Percentiles rank a stretch among this genome's conserved stretches.
Evolutionary conservation across 441 rosid genomes (phyloP).

Genomic region (Oxalis stricta): DNA sequence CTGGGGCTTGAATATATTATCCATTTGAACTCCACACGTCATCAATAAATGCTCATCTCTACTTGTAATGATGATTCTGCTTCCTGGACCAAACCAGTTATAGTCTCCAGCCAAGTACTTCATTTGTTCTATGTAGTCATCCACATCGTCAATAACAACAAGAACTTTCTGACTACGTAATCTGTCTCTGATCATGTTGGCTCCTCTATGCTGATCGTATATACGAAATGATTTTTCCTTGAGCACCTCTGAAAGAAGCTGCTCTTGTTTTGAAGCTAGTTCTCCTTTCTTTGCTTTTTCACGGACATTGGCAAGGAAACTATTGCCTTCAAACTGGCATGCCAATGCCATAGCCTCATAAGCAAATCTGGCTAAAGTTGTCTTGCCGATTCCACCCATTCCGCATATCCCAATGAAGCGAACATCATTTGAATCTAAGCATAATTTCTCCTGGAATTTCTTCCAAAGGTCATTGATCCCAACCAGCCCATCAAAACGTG

Average conservation of each 20-base stretch:
- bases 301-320: neutral
- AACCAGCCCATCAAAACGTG: constrained; percentile 7
- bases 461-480: constrained; percentile 14
- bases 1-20: neutral
- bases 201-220: neutral
- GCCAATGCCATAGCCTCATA: neutral
- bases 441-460: constrained; percentile 7
- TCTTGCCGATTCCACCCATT: constrained; percentile 18
- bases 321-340: neutral
- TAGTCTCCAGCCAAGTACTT: neutral
- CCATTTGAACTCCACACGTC: neutral
- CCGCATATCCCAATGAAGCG: constrained; percentile 16
- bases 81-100: neutral
- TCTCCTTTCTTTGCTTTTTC: neutral
- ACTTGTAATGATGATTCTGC: neutral
- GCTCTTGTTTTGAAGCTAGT: neutral
- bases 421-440: neutral
- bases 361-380: constrained; percentile 10
- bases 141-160: neutral
- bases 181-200: neutral
- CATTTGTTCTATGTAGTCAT: neutral
- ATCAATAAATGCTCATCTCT: neutral
- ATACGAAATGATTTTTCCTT: neutral
- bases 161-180: neutral
- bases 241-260: neutral